Evolutionary conservation across 192 early-diverging fungal genomes (phyloP), one percentile per base, ranked within the genome.

Genomic region (Coemansia sp.): DNA sequence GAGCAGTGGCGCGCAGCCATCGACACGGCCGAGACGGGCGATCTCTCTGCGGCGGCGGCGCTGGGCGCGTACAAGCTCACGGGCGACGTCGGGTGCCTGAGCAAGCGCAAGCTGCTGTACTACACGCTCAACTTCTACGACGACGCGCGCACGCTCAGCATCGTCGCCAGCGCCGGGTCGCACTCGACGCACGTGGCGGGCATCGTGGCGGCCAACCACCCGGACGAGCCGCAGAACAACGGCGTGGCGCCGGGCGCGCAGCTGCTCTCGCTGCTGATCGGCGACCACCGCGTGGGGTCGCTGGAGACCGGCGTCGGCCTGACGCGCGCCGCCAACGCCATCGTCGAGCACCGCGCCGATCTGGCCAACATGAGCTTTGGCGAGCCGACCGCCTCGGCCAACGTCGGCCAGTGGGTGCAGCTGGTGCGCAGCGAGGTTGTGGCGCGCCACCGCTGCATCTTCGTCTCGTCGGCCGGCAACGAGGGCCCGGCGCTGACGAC

Each of bases 101-200:
- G 88, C 64, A 84, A 91, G 64, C 87, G 91, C 32, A 88, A 92
- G 66, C 85, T 91, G 73, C 85, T 96, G 31, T 94, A 91, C 75
- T 96, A 91, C 68, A 93, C 93, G 14, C 88, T 98, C 64, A 98
- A 97, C 84, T 91, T 99, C 57, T 98, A 96, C 76, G 93, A 97
- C 65, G 82, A 89, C 39, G 94, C 91, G 0, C 79, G 87, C 54
- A 75, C 86, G 36, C 82, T 93, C 32, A 91, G 89, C 71, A 93
- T 97, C 65, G 96, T 96, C 32, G 92, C 91, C 31, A 72, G 87
- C 39, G 87, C 87, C 46, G 92, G 94, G n/a, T 73, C 87, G 27
- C 97, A 99, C 70, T 92, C 93, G 24, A 97, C 93, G 7, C 97
- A 99, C 64, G 97, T 99, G 51, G 94, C 96, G 36, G 93, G 91